Percentiles rank a stretch among this genome's conserved stretches.
Evolutionary conservation across 2,329 filamentous ascomycete genomes (phyloP).

Genomic region (Calonectria fujianensis): DNA sequence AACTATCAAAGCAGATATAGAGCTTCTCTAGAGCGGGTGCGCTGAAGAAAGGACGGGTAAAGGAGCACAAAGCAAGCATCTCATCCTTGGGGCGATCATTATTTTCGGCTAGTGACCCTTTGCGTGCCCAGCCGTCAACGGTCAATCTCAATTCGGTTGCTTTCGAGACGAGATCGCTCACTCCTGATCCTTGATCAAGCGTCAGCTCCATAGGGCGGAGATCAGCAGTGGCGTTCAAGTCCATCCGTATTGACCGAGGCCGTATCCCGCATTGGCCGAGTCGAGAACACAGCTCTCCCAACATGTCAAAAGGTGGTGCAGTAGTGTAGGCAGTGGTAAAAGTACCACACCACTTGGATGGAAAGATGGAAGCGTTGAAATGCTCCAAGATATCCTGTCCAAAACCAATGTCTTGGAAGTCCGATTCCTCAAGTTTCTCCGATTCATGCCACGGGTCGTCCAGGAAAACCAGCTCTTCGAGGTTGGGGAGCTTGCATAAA

Average conservation of each 20-base stretch:
- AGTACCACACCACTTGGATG: constrained; percentile 12
- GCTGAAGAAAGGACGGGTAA: neutral
- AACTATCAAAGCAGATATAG: neutral
- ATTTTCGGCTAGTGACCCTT: constrained; percentile 3
- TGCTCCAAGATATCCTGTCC: neutral
- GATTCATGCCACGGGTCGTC: neutral
- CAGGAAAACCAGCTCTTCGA: neutral
- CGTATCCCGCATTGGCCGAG: neutral
- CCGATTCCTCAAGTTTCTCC: neutral
- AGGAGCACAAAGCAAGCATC: constrained; percentile 16
- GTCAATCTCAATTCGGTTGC: neutral
- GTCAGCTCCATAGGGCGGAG: neutral
- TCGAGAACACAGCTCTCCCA: neutral
- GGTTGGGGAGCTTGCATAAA: neutral
- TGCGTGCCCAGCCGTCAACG: constrained; percentile 9
- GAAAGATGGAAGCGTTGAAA: neutral
- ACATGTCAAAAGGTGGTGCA: neutral
- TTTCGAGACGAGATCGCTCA: neutral
- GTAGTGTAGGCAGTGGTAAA: constrained; percentile 17
- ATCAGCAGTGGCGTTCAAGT: neutral
- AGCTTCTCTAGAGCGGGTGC: neutral
- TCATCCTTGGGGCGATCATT: constrained; percentile 7
- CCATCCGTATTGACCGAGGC: neutral
- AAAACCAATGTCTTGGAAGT: neutral
- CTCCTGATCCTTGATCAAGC: neutral